Percentiles rank a stretch among this genome's conserved stretches.
Conservation (phyloP, 169 alveolate genomes). For the Eimeria falciformis region DNA sequence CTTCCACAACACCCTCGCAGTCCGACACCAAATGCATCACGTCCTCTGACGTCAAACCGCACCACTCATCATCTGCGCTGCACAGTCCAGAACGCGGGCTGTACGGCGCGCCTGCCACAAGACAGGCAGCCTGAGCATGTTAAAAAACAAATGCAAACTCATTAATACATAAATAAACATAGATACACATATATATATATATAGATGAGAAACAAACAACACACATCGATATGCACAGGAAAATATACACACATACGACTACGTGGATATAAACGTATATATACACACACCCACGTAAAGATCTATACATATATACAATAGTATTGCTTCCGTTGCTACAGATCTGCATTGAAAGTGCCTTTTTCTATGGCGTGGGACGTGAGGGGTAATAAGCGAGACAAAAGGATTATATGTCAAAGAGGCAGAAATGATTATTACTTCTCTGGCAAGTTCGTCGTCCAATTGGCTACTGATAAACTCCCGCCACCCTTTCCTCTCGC, state of each 20-base stretch:
- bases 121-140: slow-evolving; percentile 34
- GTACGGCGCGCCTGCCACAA: slow-evolving; percentile 31
- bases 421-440: neutral
- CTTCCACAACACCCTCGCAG: slow-evolving; percentile 27
- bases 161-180: neutral
- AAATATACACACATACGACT: too few species aligned
- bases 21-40: slow-evolving; percentile 49
- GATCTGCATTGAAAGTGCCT: neutral
- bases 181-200: neutral
- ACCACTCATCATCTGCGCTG: slow-evolving; percentile 68
- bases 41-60: slow-evolving; percentile 39
- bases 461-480: slow-evolving; percentile 16
- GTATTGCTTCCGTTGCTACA: neutral
- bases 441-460: slow-evolving; percentile 53
- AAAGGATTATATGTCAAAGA: neutral
- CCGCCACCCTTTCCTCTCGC: slow-evolving; percentile 42
- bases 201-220: neutral
- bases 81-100: slow-evolving; percentile 25
- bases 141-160: neutral
- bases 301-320: neutral
- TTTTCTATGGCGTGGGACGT: neutral
- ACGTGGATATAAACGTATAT: too few species aligned
- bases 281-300: too few species aligned
- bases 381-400: neutral
- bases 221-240: neutral